These are phyloP conservation scores for Schwanniomyces yamadae DNA, from an alignment of 805 yeast species.

Conservation along the genomic window DNA sequence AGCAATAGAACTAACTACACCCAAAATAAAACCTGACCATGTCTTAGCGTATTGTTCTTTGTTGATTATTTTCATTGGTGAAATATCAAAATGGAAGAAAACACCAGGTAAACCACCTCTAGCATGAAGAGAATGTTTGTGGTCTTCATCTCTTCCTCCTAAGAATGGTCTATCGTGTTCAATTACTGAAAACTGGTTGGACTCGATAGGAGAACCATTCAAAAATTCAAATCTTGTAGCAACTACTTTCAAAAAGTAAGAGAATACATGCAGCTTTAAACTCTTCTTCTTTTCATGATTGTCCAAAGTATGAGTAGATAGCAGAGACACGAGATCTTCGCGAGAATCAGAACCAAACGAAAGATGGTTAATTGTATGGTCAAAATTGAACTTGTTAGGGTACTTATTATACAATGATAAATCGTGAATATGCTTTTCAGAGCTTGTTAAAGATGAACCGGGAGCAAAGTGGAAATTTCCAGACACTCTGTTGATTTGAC, in stretches of 20 bases:
- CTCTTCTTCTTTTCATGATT: conserved; percentile 40
- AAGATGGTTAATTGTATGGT: conserved; percentile 75
- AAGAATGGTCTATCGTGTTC: conserved; percentile 78
- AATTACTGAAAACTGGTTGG: conserved; percentile 89
- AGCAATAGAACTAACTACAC: conserved; percentile 85
- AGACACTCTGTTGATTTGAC: conserved; percentile 77
- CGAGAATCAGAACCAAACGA: conserved; percentile 72
- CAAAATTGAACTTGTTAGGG: conserved; percentile 62
- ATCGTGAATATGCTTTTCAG: conserved; percentile 79
- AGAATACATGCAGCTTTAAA: conserved; percentile 60
- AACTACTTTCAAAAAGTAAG: conserved; percentile 86
- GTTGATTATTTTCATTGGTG: conserved; percentile 89
- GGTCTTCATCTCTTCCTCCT: conserved; percentile 92
- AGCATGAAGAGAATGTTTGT: conserved; percentile 78
- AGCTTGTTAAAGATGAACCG: conserved; percentile 67
- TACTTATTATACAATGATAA: conserved; percentile 64
- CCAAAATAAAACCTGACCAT: conserved; percentile 79
- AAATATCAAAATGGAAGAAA: conserved; percentile 83
- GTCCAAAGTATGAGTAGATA: conserved; percentile 68
- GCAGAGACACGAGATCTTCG: conserved; percentile 26
- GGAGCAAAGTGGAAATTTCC: conserved; percentile 97
- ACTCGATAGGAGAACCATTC: conserved; percentile 52
- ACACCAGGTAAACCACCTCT: conserved; percentile 91
- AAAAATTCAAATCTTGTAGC: conserved; percentile 81
- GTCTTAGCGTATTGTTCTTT: conserved; percentile 70